A percentile compares a stretch with the other conserved stretches of the same genome.
These are phyloP conservation scores for Monosporozyma servazzii DNA, from an alignment of 805 yeast genomes.

Conservation along the genomic window DNA sequence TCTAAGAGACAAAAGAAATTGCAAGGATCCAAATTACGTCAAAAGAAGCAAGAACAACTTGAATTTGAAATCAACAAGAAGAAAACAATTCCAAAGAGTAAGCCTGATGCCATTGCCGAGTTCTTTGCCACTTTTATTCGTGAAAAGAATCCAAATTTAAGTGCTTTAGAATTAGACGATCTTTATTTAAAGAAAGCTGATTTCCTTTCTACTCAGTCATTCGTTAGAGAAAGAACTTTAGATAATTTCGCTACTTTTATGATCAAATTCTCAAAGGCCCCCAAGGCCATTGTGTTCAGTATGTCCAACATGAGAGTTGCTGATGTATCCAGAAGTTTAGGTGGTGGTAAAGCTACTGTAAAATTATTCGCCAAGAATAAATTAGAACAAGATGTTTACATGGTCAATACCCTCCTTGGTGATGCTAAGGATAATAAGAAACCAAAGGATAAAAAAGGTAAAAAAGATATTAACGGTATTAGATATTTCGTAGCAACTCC, in stretches of 20 bases:
- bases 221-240: conserved; percentile 43
- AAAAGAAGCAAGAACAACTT: conserved; percentile 59
- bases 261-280: conserved; percentile 38
- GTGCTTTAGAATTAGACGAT: conserved; percentile 69
- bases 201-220: conserved; percentile 55
- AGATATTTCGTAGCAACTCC: conserved; percentile 28
- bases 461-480: conserved; percentile 5
- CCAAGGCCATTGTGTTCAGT: conserved; percentile 42
- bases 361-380: conserved; percentile 72
- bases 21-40: conserved; percentile 37
- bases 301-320: conserved; percentile 84
- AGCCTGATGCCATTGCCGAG: conserved; percentile 58
- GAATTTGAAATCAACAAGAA: conserved; percentile 55
- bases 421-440: conserved; percentile 3
- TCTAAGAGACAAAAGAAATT: conserved; percentile 29
- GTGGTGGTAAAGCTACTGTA: conserved; percentile 44
- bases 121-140: conserved; percentile 54
- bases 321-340: conserved; percentile 63
- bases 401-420: conserved; percentile 18
- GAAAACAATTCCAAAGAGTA: conserved; percentile 42
- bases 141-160: conserved; percentile 51
- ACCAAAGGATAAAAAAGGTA: neutral
- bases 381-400: conserved; percentile 46
- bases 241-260: conserved; percentile 50
- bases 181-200: conserved; percentile 46